Evolutionary conservation across 2,329 filamentous ascomycete species (phyloP).

Genomic region (Ambrosiella xylebori): DNA sequence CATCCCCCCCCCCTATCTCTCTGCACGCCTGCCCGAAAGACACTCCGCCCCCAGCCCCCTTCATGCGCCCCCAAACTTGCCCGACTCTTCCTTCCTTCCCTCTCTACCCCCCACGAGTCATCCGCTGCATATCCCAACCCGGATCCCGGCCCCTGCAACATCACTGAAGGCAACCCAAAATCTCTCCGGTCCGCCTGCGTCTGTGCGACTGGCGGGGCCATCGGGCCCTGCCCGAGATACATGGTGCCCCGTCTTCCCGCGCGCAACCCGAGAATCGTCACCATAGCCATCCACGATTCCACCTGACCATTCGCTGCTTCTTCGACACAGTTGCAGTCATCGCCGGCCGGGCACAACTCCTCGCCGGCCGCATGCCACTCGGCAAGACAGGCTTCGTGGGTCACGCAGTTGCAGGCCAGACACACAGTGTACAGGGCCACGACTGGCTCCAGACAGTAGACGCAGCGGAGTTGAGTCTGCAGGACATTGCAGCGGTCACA

Average conservation of each 20-base stretch:
- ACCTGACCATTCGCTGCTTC: slow-evolving; percentile 40
- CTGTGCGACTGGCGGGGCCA: background rate
- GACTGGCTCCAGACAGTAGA: slow-evolving; percentile 44
- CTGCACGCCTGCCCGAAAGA: background rate
- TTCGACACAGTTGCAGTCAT: slow-evolving; percentile 44
- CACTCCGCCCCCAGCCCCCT: background rate
- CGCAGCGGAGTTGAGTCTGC: slow-evolving; percentile 35
- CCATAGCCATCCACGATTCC: slow-evolving; percentile 43
- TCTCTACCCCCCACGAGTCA: slow-evolving; percentile 2
- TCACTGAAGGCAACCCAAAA: background rate
- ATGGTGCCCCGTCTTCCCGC: slow-evolving; percentile 9
- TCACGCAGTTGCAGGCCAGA: slow-evolving; percentile 44
- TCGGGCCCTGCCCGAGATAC: background rate
- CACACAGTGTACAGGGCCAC: slow-evolving; percentile 43
- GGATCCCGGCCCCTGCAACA: background rate
- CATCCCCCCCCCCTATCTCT: background rate
- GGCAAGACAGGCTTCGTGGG: slow-evolving; percentile 39
- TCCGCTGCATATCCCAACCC: slow-evolving; percentile 8
- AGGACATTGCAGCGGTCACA: slow-evolving; percentile 34
- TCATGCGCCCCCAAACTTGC: background rate
- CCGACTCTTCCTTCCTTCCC: background rate
- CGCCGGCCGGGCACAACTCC: slow-evolving; percentile 41
- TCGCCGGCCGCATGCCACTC: slow-evolving; percentile 42
- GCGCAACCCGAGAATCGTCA: slow-evolving; percentile 22
- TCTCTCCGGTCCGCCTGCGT: background rate